Base-by-base conservation (phyloP, 129 eudicot genomes). In the Flaveria robusta region DNA sequence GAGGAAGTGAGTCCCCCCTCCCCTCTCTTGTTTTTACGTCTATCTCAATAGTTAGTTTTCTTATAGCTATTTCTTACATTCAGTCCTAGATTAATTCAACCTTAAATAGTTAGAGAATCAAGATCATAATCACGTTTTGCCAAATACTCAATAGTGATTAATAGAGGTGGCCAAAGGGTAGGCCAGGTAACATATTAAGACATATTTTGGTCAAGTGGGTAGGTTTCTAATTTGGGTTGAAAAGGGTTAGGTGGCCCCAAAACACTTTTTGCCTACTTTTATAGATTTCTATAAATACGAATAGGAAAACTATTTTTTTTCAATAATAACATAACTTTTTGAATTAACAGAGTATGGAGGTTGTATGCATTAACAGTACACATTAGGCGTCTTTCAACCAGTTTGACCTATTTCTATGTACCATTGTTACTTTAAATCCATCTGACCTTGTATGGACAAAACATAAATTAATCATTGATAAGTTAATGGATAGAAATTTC, bases 1-100 rank as follows among this genome's bases (percentile, higher is more conserved):
- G 97, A 79, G 97, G 96, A 89, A 92, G 97, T 92, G 74, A 75
- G 91, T 78, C 68, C 71, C 75, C 73, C 77, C 76, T 31, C 24
- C 45, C 52, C 79, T 67, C 26, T 68, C 68, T 16, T 14, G 41
- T 18, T 43, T 72, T 9, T 18, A 71, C 14, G 19, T 62, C 19
- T 34, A 62, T 75, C 45, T 63, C 37, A 56, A 20, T 37, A 31
- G 20, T 72, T 55, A 12, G 1, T 71, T 71, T 8, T 51, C 18
- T 71, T 70, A 26, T 26, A 27, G 6, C 60, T 47, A 26, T 34
- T 63, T 15, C 20, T 29, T 64, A 37, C 51, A 10, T 66, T 16
- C n/a, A 56, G 7, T 23, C 2, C 39, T 58, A 37, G 26, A 59
- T 37, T 37, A 55, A 34, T 66, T 66, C 42, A 14, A 72, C 37